Base-by-base conservation (phyloP, 495 filamentous ascomycete species). In the Schizothecium vesticola region DNA sequence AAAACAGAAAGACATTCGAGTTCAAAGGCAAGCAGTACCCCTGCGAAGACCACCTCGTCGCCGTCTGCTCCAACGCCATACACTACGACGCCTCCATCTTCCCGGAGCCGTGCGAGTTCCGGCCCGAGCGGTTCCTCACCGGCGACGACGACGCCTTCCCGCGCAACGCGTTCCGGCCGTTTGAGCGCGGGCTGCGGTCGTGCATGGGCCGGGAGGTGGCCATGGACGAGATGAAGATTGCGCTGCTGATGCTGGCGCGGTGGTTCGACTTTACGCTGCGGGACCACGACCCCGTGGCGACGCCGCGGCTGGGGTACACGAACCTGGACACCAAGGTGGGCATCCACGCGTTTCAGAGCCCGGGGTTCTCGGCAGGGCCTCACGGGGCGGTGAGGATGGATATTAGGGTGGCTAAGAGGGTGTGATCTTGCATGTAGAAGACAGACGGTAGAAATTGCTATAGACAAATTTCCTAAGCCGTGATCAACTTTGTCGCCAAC, bases 181-280 rank as follows among this genome's bases (percentile, higher is more conserved):
- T 85, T 62, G 80, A 83, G 69, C 76, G 73, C 22, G 83, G 83
- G 1, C 78, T 82, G 13, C 67, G 83, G 0, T 75, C 71, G 12
- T 86, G 83, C 65, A 80, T 86, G 24, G 83, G 84, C 0, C 80
- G 84, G 69, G 76, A 79, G 28, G 73, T 85, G 24, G 79, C 80
- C 1, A 76, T 83, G 68, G 70, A 79, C 3, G 80, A 85, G 70
- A 70, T 78, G 71, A 73, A 70, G 58, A 75, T 83, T 24, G 67
- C 78, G 16, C 31, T 85, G 56, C 78, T 77, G 2, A 67, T 85
- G 76, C 79, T 74, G 11, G 59, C 78, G 36, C 73, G 84, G 36
- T 62, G 64, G 6, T 85, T 84, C 70, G 75, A 81, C 61, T 71
- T 83, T 43, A 61, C 65, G 56, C 66, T 73, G 55, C 57, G 26